A percentile compares a stretch with the other conserved stretches of the same genome.
Evolutionary conservation across 2,329 filamentous ascomycete species (phyloP).

Genomic region (Penicillium psychrosexuale): DNA sequence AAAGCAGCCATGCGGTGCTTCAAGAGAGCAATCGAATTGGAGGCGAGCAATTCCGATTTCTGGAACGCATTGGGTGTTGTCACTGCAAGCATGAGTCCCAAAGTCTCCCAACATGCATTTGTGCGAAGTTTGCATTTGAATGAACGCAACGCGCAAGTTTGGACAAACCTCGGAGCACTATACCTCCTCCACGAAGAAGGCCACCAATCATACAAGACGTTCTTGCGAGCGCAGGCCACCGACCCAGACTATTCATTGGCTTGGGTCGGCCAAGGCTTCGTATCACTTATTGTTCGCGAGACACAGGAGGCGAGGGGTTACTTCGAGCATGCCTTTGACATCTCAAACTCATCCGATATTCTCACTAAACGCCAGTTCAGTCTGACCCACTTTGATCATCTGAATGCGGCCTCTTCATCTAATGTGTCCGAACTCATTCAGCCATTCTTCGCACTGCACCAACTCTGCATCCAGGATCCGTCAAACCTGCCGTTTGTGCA

Average conservation of each 20-base stretch:
- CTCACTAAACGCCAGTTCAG: conserved; percentile 76
- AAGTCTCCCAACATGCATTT: conserved; percentile 89
- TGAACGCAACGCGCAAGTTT: conserved; percentile 76
- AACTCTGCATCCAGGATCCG: conserved; percentile 69
- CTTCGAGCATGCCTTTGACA: conserved; percentile 92
- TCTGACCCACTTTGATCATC: conserved; percentile 75
- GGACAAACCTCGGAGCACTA: conserved; percentile 87
- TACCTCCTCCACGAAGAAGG: conserved; percentile 81
- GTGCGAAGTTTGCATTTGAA: conserved; percentile 90
- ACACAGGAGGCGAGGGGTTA: conserved; percentile 73
- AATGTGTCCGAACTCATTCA: conserved; percentile 66
- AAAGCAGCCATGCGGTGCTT: conserved; percentile 85
- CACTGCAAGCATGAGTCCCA: conserved; percentile 79
- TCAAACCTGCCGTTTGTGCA: conserved; percentile 71
- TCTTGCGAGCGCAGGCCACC: conserved; percentile 85
- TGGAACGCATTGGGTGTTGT: conserved; percentile 95
- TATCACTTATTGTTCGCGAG: conserved; percentile 75
- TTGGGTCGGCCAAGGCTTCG: conserved; percentile 88
- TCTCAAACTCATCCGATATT: conserved; percentile 72
- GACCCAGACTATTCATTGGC: conserved; percentile 92
- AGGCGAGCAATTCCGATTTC: conserved; percentile 90
- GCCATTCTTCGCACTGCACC: conserved; percentile 82
- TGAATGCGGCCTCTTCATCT: conserved; percentile 55
- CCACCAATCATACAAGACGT: conserved; percentile 83
- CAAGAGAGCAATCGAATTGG: conserved; percentile 92